A percentile compares a stretch with the other conserved stretches of the same genome.
These are phyloP conservation scores for Chimonanthus praecox DNA, from an alignment of 164 flowering plant genomes.

Conservation along the genomic window DNA sequence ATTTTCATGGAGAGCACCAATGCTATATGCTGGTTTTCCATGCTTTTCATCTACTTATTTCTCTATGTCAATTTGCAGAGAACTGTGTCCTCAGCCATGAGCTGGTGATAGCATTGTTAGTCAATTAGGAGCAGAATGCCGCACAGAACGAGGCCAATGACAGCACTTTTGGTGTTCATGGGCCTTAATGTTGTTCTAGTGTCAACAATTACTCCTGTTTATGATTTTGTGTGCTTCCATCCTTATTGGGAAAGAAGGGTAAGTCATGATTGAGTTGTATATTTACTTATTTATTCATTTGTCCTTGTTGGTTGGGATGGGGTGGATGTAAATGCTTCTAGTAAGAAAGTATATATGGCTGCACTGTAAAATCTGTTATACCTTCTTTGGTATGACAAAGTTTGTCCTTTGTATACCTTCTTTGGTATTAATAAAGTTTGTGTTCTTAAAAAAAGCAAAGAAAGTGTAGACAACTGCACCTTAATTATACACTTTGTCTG, in stretches of 20 bases:
- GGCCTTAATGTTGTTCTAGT: slow-evolving; percentile 43
- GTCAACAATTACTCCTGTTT: slow-evolving; percentile 23
- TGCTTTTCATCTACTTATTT: slow-evolving; percentile 2
- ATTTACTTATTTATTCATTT: too few species aligned
- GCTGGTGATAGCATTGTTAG: neutral
- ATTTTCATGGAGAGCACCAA: too few species aligned
- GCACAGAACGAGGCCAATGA: slow-evolving; percentile 47
- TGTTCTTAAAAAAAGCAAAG: too few species aligned
- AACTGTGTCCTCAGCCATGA: neutral
- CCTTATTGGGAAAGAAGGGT: slow-evolving; percentile 28
- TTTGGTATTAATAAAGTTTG: too few species aligned
- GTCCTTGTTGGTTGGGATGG: too few species aligned
- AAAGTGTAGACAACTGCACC: too few species aligned
- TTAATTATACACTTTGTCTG: too few species aligned
- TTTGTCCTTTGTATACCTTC: too few species aligned
- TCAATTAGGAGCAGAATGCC: slow-evolving; percentile 28
- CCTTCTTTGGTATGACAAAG: too few species aligned
- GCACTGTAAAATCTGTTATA: too few species aligned
- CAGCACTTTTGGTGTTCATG: slow-evolving; percentile 44
- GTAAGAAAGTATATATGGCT: too few species aligned
- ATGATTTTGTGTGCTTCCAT: slow-evolving; percentile 24
- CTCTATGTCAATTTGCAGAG: neutral
- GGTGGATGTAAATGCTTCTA: too few species aligned
- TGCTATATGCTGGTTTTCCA: neutral
- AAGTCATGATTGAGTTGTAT: neutral